These are phyloP conservation scores for Tricholoma sp. DNA, from an alignment of 768 basidiomycete genomes.

Conservation along the genomic window DNA sequence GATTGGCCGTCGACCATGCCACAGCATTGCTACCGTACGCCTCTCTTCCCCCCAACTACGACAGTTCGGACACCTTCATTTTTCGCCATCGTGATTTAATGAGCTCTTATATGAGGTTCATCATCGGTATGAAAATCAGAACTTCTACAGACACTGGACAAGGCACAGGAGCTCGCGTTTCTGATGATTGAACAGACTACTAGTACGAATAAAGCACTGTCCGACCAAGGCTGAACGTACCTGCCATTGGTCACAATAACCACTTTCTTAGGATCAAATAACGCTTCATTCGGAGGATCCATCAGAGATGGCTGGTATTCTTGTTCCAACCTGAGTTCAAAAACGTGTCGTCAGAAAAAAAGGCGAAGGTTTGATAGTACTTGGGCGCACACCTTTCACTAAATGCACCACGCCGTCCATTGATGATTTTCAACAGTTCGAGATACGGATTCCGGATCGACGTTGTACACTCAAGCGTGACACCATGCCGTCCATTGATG, in stretches of 20 bases:
- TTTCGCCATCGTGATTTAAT: conserved; percentile 55
- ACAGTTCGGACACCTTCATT: conserved; percentile 50
- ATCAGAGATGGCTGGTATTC: conserved; percentile 36
- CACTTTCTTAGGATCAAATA: conserved; percentile 46
- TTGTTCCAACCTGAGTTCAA: conserved; percentile 34
- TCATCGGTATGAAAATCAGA: background rate
- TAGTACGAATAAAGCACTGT: no score
- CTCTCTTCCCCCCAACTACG: conserved; percentile 50
- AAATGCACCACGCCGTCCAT: conserved; percentile 25
- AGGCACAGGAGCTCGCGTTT: conserved; percentile 44
- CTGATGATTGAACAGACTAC: conserved; percentile 17
- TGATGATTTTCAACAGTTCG: conserved; percentile 39
- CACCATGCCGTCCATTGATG: conserved; percentile 45
- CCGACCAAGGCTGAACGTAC: conserved; percentile 15
- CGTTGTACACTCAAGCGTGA: conserved; percentile 44
- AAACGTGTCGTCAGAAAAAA: background rate
- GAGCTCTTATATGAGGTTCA: background rate
- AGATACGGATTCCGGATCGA: no score
- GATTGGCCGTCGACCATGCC: conserved; percentile 63
- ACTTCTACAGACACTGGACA: conserved; percentile 35
- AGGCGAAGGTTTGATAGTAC: background rate
- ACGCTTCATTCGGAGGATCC: conserved; percentile 33
- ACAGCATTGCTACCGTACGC: conserved; percentile 49
- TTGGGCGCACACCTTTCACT: no score
- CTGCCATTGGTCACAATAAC: conserved; percentile 55